A percentile compares a stretch with the other conserved stretches of the same genome.
phyloP scores from a whole-genome alignment of 805 yeast species.

The Sungouiozyma intestinalis region DNA sequence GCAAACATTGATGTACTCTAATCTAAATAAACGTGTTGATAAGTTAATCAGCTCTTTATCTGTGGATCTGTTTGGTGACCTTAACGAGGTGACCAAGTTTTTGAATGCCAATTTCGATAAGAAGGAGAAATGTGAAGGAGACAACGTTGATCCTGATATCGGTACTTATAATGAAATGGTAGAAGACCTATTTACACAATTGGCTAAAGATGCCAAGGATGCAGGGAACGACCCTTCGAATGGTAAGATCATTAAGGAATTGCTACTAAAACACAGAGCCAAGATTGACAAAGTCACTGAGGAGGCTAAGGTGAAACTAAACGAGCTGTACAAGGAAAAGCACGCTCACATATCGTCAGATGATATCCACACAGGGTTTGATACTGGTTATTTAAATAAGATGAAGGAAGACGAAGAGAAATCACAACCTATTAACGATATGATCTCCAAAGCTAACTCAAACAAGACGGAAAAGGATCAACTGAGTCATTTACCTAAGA shows the following conservation, averaged over 20 bases:
- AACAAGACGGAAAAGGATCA: neutral
- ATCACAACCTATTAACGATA: conserved; percentile 2
- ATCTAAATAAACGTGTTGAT: conserved; percentile 65
- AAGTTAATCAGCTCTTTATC: conserved; percentile 34
- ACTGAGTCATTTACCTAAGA: neutral
- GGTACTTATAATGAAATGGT: conserved; percentile 85
- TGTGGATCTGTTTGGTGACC: conserved; percentile 29
- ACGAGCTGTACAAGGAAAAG: conserved; percentile 59
- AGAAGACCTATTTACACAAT: conserved; percentile 75
- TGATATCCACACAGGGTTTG: conserved; percentile 87
- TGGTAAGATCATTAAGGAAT: conserved; percentile 31
- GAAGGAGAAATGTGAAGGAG: conserved; percentile 41
- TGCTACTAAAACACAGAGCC: conserved; percentile 46
- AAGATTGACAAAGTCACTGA: conserved; percentile 59
- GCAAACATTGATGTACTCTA: conserved; percentile 72
- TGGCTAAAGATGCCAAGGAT: conserved; percentile 47
- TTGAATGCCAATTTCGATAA: conserved; percentile 46
- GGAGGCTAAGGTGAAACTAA: conserved; percentile 57
- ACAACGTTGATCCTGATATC: conserved; percentile 36
- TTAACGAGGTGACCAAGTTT: conserved; percentile 30
- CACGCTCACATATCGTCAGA: conserved; percentile 73
- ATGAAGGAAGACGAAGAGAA: conserved; percentile 21
- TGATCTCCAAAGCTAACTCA: neutral
- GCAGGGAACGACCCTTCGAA: conserved; percentile 35
- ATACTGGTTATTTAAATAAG: conserved; percentile 69